Evolutionary conservation across 257 asterid species (phyloP).

Genomic region (Solanum pennellii): DNA sequence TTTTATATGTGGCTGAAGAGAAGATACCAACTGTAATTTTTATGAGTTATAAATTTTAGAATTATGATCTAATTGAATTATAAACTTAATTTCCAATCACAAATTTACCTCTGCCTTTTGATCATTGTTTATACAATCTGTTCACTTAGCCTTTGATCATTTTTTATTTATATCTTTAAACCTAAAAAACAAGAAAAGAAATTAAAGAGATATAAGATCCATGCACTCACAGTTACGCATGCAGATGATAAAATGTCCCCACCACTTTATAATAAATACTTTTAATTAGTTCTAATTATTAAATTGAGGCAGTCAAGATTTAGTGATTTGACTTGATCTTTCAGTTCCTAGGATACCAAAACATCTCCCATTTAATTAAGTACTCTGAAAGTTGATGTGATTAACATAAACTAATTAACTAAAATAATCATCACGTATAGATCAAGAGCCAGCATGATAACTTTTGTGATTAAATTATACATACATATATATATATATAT

Average conservation of each 20-base stretch:
- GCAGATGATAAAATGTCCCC: background rate
- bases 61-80: background rate
- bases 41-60: background rate
- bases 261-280: background rate
- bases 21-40: background rate
- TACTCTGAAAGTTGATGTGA: background rate
- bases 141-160: background rate
- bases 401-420: background rate
- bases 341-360: constrained; percentile 1
- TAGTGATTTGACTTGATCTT: background rate
- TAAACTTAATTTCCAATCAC: background rate
- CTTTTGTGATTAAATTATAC: background rate
- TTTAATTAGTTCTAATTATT: background rate
- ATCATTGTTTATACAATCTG: background rate
- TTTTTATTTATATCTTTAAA: background rate
- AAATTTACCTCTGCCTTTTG: background rate
- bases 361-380: background rate
- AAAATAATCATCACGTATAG: background rate
- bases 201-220: background rate
- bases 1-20: no score
- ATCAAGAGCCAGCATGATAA: background rate
- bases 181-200: background rate
- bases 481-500: background rate
- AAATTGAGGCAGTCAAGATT: background rate
- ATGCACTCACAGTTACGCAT: background rate